Percentiles rank a stretch among this genome's conserved stretches.
phyloP scores from a whole-genome alignment of 768 basidiomycete genomes.

The Leccinum arenicola region DNA sequence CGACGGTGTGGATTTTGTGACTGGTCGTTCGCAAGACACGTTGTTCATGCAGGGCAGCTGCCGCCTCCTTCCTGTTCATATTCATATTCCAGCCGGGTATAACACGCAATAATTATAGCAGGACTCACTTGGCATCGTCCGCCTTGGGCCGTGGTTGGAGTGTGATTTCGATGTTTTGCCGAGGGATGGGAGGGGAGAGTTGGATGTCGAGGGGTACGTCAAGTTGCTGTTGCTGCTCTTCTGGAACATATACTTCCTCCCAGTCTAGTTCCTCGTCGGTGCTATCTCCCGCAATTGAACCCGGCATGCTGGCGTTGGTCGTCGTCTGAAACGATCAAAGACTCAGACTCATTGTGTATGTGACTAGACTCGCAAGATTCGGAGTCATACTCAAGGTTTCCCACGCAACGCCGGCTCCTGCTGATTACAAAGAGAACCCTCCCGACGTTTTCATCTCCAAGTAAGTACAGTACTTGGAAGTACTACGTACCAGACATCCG shows the following conservation, averaged over 20 bases:
- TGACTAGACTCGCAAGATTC: constrained; percentile 17
- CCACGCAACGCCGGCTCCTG: too few species aligned
- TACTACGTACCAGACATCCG: too few species aligned
- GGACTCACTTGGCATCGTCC: constrained; percentile 45
- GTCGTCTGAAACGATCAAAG: constrained; percentile 5
- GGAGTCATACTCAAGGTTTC: neutral
- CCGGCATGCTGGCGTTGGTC: constrained; percentile 15
- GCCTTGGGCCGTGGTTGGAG: constrained; percentile 46
- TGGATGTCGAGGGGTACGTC: constrained; percentile 24
- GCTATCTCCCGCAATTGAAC: constrained; percentile 23
- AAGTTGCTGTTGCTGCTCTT: constrained; percentile 15
- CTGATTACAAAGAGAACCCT: too few species aligned
- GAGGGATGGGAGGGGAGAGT: constrained; percentile 31
- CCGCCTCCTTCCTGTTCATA: constrained; percentile 43
- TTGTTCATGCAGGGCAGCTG: constrained; percentile 55
- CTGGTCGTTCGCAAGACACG: constrained; percentile 71
- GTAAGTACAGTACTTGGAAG: too few species aligned
- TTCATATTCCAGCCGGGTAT: constrained; percentile 31
- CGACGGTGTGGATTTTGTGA: constrained; percentile 87
- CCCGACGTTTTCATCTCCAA: too few species aligned
- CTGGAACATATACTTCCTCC: constrained; percentile 72
- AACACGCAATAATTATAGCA: neutral
- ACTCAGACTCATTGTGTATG: constrained; percentile 11
- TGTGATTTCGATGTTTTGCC: constrained; percentile 67
- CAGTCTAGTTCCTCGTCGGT: constrained; percentile 74